Percentiles rank a stretch among this genome's conserved stretches.
These are phyloP conservation scores for Trichosporon sp. DNA, from an alignment of 1,284 basidiomycete genomes.

Conservation along the genomic window DNA sequence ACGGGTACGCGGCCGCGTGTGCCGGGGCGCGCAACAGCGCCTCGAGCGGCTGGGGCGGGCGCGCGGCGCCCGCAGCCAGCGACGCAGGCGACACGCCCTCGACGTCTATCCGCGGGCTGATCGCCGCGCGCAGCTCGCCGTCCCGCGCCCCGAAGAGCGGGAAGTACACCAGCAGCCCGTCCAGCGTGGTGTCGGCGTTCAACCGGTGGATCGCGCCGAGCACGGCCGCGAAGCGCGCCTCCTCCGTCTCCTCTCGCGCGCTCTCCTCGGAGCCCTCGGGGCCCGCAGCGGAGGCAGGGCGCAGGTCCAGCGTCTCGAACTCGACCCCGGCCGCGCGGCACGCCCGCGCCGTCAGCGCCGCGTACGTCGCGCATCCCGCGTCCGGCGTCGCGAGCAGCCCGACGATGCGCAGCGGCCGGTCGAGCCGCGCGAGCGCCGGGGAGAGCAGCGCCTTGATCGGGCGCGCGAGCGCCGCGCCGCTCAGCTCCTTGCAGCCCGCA, in stretches of 20 bases:
- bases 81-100: constrained; percentile 27
- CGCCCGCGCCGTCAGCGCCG: constrained; percentile 23
- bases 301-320: constrained; percentile 20
- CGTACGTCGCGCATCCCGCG: constrained; percentile 29
- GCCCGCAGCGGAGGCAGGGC: background rate
- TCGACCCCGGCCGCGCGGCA: constrained; percentile 18
- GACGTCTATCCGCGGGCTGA: constrained; percentile 31
- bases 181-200: constrained; percentile 24
- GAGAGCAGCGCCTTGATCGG: constrained; percentile 17
- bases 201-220: constrained; percentile 13
- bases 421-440: constrained; percentile 9
- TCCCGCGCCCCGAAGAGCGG: constrained; percentile 27
- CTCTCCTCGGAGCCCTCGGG: too few species aligned
- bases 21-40: constrained; percentile 9
- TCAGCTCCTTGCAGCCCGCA: constrained; percentile 12
- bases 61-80: constrained; percentile 9
- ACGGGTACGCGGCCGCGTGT: constrained; percentile 23
- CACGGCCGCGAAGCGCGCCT: constrained; percentile 12
- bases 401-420: constrained; percentile 25
- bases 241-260: background rate
- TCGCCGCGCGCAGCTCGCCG: constrained; percentile 23
- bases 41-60: constrained; percentile 13
- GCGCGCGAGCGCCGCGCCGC: constrained; percentile 8
- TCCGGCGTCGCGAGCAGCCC: constrained; percentile 31
- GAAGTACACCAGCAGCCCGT: constrained; percentile 32